Conservation (phyloP, 208 protist genomes). For the Wallacemonas rigidus region DNA sequence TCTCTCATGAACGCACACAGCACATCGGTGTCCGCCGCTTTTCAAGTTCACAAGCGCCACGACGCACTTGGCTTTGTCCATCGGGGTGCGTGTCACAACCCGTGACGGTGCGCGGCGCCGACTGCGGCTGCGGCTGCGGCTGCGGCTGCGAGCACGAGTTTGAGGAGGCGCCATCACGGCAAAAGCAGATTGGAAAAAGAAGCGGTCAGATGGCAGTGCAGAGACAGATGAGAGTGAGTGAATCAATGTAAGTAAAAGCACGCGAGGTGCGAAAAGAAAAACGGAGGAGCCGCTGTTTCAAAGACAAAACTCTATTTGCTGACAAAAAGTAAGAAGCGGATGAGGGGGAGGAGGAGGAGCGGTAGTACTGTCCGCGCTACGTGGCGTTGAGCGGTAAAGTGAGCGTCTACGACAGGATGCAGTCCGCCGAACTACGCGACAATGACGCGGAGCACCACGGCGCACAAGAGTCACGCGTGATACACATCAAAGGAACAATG, state of each 20-base stretch:
- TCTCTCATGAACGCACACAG: slow-evolving; percentile 36
- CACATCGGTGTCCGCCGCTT: slow-evolving; percentile 39
- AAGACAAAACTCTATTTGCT: too few species aligned
- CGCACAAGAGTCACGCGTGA: too few species aligned
- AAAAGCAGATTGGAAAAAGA: background rate
- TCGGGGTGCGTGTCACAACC: background rate
- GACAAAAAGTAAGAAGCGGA: too few species aligned
- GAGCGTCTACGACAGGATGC: too few species aligned
- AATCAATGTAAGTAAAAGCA: background rate
- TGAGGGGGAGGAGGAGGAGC: too few species aligned
- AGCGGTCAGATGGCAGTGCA: background rate
- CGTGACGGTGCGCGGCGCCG: slow-evolving; percentile 7
- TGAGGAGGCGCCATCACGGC: background rate
- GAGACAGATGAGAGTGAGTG: background rate
- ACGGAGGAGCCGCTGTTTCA: too few species aligned
- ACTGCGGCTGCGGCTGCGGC: slow-evolving; percentile 1
- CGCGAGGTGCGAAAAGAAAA: background rate
- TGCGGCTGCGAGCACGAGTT: background rate
- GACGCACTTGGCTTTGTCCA: slow-evolving; percentile 7
- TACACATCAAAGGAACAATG: too few species aligned
- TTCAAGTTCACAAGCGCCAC: slow-evolving; percentile 50
- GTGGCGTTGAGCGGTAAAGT: too few species aligned
- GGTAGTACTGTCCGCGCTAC: too few species aligned
- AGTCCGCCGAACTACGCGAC: too few species aligned
- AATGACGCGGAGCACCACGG: too few species aligned